phyloP scores from a whole-genome alignment of 352 stramenopile genomes.

The Pilasporangium apinafurcum region DNA sequence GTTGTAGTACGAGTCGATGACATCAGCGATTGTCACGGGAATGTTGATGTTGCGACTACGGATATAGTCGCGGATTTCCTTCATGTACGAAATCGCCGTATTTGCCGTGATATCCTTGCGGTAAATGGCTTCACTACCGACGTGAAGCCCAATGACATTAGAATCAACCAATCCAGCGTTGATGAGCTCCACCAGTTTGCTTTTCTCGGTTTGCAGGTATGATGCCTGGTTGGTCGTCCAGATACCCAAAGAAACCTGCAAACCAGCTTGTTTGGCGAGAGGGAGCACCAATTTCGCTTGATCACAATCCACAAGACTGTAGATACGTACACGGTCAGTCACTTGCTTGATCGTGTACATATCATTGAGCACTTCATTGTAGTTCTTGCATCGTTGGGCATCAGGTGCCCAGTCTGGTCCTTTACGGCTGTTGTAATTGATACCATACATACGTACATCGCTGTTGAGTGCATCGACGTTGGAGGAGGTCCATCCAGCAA shows the following conservation, averaged over 20 bases:
- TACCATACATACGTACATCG: constrained; percentile 55
- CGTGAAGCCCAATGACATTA: constrained; percentile 44
- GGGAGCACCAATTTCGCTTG: constrained; percentile 36
- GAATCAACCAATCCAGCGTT: constrained; percentile 28
- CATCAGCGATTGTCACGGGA: constrained; percentile 61
- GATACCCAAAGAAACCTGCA: constrained; percentile 58
- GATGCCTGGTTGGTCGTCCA: constrained; percentile 37
- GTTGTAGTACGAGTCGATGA: constrained; percentile 63
- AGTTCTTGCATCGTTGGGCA: constrained; percentile 37
- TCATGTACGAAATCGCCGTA: constrained; percentile 51
- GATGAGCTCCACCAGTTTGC: constrained; percentile 31
- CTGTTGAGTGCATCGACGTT: constrained; percentile 24
- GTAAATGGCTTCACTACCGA: constrained; percentile 71
- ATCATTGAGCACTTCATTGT: constrained; percentile 37
- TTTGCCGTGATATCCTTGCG: constrained; percentile 38
- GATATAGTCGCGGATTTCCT: constrained; percentile 48
- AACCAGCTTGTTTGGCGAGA: constrained; percentile 28
- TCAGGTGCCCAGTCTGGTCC: constrained; percentile 35
- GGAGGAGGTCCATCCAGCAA: constrained; percentile 1
- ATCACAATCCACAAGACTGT: constrained; percentile 53
- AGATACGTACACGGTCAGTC: constrained; percentile 57
- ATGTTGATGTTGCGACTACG: constrained; percentile 27
- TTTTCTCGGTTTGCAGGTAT: constrained; percentile 40
- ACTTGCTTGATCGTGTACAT: constrained; percentile 40
- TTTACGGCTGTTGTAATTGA: constrained; percentile 75